These are phyloP conservation scores for Rheum nobile DNA, from an alignment of 148 eudicot species.

Conservation along the genomic window DNA sequence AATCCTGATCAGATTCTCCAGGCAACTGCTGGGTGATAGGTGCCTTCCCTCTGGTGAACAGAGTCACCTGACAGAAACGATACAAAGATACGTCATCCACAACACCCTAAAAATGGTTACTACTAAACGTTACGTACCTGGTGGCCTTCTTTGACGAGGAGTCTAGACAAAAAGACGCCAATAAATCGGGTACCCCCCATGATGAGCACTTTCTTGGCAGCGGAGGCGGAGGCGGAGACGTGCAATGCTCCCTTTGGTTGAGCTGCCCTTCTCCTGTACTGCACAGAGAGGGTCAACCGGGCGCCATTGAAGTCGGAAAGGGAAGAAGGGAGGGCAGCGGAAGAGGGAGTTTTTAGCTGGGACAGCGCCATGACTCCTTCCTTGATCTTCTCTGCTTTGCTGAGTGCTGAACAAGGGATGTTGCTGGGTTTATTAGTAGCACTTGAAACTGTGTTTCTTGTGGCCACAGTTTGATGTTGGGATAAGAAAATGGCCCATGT, in stretches of 20 bases:
- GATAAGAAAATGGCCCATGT: constrained; percentile 63
- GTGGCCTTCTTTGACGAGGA: constrained; percentile 89
- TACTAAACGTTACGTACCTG: constrained; percentile 54
- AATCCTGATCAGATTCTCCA: constrained; percentile 75
- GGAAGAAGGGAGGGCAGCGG: constrained; percentile 58
- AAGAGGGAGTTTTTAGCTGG: constrained; percentile 55
- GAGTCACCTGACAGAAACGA: constrained; percentile 60
- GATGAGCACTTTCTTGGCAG: constrained; percentile 77
- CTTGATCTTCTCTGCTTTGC: constrained; percentile 1
- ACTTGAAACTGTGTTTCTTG: background rate
- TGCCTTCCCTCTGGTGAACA: constrained; percentile 95
- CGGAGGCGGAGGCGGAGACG: constrained; percentile 64
- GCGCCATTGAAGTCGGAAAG: constrained; percentile 73
- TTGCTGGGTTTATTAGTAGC: background rate
- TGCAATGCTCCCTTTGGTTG: constrained; percentile 54
- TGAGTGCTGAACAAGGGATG: constrained; percentile 4
- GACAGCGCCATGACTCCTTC: constrained; percentile 35
- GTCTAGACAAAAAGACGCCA: constrained; percentile 79
- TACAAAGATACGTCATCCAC: too few relatives aligned
- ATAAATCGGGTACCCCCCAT: constrained; percentile 98
- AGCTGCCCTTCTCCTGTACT: constrained; percentile 72
- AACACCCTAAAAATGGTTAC: too few relatives aligned
- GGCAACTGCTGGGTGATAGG: constrained; percentile 83
- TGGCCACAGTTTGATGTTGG: constrained; percentile 24
- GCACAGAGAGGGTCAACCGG: constrained; percentile 34